phyloP scores from a whole-genome alignment of 176 grass and related monocot species.

The Elaeis guineensis region DNA sequence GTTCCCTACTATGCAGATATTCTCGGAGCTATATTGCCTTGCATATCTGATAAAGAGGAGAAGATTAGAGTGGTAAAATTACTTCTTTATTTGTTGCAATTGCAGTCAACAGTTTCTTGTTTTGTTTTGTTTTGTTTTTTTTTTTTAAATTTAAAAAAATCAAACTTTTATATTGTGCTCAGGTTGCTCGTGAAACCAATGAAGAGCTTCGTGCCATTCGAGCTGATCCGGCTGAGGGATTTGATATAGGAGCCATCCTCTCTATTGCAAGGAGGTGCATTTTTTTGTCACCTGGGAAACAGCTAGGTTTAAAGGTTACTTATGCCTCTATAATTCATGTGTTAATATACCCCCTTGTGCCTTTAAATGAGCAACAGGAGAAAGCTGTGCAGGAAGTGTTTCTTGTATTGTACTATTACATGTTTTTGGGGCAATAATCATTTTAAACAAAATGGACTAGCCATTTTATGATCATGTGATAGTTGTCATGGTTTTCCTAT shows the following conservation, averaged over 20 bases:
- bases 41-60: conserved; percentile 94
- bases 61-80: conserved; percentile 86
- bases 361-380: neutral
- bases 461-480: conserved; percentile 1
- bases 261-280: conserved; percentile 73
- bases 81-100: conserved; percentile 3
- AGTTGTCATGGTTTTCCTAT: conserved; percentile 12
- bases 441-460: too few species aligned
- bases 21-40: conserved; percentile 93
- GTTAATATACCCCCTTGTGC: neutral
- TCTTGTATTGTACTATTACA: too few species aligned
- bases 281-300: neutral
- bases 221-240: conserved; percentile 86
- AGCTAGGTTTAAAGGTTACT: conserved; percentile 1
- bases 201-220: conserved; percentile 86
- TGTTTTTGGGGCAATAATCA: too few species aligned
- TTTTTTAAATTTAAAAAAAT: too few species aligned
- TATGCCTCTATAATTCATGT: neutral
- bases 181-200: conserved; percentile 99
- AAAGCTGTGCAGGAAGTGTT: too few species aligned
- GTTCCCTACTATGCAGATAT: conserved; percentile 98
- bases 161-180: neutral
- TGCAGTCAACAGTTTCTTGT: neutral
- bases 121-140: neutral
- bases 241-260: conserved; percentile 83